Evolutionary conservation across 106 monocot species (phyloP).

Genomic region (Apostasia ramifera): DNA sequence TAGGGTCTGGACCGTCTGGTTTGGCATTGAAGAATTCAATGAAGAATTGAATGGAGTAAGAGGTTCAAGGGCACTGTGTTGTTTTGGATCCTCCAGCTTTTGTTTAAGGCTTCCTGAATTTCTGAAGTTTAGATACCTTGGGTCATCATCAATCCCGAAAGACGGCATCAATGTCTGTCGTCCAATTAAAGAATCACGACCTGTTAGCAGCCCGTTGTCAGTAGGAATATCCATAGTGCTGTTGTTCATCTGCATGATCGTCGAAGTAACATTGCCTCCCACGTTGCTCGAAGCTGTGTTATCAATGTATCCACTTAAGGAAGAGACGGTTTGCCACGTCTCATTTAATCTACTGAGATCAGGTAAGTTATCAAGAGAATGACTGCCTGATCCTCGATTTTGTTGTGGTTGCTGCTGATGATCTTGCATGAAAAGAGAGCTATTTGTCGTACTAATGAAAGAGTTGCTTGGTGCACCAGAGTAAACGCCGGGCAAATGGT

Average conservation of each 20-base stretch:
- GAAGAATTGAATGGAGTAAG: conserved; percentile 17
- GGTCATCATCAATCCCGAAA: conserved; percentile 1
- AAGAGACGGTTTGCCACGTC: conserved; percentile 23
- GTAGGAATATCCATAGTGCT: conserved; percentile 5
- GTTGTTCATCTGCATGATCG: neutral
- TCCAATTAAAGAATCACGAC: conserved; percentile 11
- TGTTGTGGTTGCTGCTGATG: conserved; percentile 11
- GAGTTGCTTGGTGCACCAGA: conserved; percentile 14
- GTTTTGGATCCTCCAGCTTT: conserved; percentile 11
- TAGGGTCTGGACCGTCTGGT: conserved; percentile 10
- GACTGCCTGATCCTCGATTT: conserved; percentile 8
- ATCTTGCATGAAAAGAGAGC: conserved; percentile 12
- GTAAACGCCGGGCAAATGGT: conserved; percentile 8
- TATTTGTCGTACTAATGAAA: conserved; percentile 15
- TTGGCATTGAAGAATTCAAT: conserved; percentile 18
- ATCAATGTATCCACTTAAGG: conserved; percentile 15
- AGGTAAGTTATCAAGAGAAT: conserved; percentile 22
- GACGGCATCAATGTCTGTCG: conserved; percentile 4
- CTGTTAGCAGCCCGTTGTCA: neutral
- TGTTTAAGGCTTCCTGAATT: conserved; percentile 5
- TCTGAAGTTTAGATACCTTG: conserved; percentile 19
- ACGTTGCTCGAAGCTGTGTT: conserved; percentile 4
- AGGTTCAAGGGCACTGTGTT: conserved; percentile 1
- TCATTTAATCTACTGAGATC: conserved; percentile 28
- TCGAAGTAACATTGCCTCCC: conserved; percentile 1